phyloP scores from a whole-genome alignment of 73 alveolate genomes.

The Blepharisma japonicum region DNA sequence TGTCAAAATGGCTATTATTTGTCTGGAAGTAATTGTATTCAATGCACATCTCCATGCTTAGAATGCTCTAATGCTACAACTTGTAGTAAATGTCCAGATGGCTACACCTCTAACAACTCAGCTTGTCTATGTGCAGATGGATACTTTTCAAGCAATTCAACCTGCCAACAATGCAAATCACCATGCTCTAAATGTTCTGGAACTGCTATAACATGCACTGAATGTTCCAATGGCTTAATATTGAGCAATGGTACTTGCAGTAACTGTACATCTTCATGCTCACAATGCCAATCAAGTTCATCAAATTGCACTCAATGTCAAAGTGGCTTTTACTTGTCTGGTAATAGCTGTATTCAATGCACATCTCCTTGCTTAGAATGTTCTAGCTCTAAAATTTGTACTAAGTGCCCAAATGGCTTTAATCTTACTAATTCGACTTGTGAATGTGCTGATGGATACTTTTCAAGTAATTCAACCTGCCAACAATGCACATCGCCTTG shows the following conservation, averaged over 20 bases:
- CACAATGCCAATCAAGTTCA: neutral
- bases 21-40: neutral
- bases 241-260: neutral
- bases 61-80: neutral
- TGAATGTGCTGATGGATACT: neutral
- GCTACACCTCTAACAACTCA: neutral
- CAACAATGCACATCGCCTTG: neutral
- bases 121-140: neutral
- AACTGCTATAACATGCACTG: neutral
- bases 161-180: neutral
- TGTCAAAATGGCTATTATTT: neutral
- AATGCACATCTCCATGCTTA: slow-evolving; percentile 8
- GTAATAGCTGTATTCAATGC: neutral
- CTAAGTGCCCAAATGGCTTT: no score
- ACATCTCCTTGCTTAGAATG: neutral
- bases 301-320: neutral
- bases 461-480: neutral
- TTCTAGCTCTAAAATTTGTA: no score
- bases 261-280: neutral
- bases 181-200: neutral
- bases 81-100: neutral
- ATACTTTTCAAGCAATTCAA: neutral
- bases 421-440: no score
- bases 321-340: neutral
- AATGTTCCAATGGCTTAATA: neutral